Evolutionary conservation across 164 flowering plant genomes (phyloP).

Genomic region (Cinnamomum micranthum): DNA sequence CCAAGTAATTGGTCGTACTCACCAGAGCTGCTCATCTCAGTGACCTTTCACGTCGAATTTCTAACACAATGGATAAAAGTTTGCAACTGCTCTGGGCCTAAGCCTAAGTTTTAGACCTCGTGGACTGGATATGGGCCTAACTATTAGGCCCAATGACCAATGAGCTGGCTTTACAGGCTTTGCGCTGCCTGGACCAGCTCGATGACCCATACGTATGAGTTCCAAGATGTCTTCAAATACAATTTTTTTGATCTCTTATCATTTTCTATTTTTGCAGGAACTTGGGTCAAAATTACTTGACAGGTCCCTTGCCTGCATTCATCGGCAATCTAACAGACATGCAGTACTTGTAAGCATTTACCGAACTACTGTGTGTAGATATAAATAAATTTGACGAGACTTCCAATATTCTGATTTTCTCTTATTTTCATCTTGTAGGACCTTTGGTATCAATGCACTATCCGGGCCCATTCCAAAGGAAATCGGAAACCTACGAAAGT

Average conservation of each 20-base stretch:
- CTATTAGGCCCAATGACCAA: too few relatives aligned
- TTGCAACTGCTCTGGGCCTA: too few relatives aligned
- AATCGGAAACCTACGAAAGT: slow-evolving; percentile 48
- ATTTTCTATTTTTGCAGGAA: slow-evolving; percentile 32
- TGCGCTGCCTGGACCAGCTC: too few relatives aligned
- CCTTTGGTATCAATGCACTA: slow-evolving; percentile 34
- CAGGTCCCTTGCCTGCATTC: slow-evolving; percentile 63
- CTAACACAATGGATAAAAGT: too few relatives aligned
- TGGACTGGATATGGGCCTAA: too few relatives aligned
- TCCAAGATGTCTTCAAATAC: not conserved
- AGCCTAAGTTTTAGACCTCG: too few relatives aligned
- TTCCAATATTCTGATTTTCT: not conserved
- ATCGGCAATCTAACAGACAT: slow-evolving; percentile 22
- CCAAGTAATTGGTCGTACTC: too few relatives aligned
- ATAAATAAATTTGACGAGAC: not conserved
- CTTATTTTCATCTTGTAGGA: slow-evolving; percentile 11
- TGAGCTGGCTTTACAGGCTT: too few relatives aligned
- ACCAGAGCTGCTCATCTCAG: too few relatives aligned
- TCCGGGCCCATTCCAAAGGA: slow-evolving; percentile 42
- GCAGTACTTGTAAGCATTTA: slow-evolving; percentile 17
- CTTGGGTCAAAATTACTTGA: slow-evolving; percentile 54
- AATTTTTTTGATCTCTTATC: not conserved
- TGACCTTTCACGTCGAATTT: too few relatives aligned
- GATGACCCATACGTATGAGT: too few relatives aligned
- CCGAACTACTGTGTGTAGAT: not conserved